A percentile compares a stretch with the other conserved stretches of the same genome.
phyloP scores from a whole-genome alignment of 805 yeast species.

The Sugiyamaella smithiae region DNA sequence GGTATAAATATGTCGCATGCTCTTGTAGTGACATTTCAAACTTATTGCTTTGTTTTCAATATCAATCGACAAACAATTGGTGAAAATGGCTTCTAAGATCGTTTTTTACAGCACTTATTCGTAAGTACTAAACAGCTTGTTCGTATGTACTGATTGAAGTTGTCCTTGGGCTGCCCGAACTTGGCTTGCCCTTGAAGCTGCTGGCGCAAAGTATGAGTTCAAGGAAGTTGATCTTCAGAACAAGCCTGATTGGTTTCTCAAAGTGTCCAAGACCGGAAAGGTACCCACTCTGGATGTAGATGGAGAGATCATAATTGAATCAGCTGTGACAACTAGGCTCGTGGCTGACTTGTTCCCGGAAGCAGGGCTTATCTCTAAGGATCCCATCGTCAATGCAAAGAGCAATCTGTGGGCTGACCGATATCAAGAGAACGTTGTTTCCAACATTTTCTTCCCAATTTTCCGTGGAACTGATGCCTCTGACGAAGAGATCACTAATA shows the following conservation, averaged over 20 bases:
- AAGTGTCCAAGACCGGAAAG: conserved; percentile 30
- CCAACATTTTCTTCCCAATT: conserved; percentile 11
- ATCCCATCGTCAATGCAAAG: conserved; percentile 24
- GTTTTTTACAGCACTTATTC: conserved; percentile 4
- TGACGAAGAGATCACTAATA: conserved; percentile 4
- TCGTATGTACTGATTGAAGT: conserved; percentile 5
- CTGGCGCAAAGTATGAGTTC: conserved; percentile 29
- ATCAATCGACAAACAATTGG: background rate
- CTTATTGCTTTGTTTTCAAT: background rate
- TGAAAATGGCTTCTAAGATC: conserved; percentile 3
- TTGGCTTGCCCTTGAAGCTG: conserved; percentile 29
- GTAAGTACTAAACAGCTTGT: background rate
- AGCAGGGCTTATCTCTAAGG: conserved; percentile 17
- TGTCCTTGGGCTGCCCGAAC: conserved; percentile 34
- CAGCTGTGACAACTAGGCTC: conserved; percentile 27
- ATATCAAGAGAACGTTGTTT: conserved; percentile 18
- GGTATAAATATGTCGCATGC: too few relatives aligned
- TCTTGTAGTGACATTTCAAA: too few relatives aligned
- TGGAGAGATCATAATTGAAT: conserved; percentile 26
- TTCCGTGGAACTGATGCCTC: conserved; percentile 7
- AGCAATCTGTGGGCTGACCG: conserved; percentile 25
- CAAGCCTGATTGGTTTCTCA: conserved; percentile 32
- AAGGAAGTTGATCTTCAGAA: conserved; percentile 28
- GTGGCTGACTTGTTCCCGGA: conserved; percentile 30
- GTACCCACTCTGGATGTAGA: conserved; percentile 30